phyloP scores from a whole-genome alignment of 345 rosid species.

The Aquilaria malaccensis region DNA sequence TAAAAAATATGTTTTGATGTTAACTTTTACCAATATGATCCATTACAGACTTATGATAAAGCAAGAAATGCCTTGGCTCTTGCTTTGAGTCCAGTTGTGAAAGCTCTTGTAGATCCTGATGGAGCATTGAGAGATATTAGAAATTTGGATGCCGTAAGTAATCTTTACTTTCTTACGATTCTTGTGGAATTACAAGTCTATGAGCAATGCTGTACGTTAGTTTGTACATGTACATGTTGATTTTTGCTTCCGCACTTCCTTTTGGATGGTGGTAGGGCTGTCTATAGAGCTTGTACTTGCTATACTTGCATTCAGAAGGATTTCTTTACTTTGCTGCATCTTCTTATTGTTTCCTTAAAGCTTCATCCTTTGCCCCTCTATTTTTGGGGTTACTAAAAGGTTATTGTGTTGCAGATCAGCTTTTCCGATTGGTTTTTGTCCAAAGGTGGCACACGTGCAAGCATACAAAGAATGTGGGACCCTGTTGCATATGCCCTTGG shows the following conservation, averaged over 20 bases:
- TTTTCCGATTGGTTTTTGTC: constrained; percentile 98
- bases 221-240: too few relatives aligned
- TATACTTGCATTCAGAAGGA: too few relatives aligned
- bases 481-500: constrained; percentile 99
- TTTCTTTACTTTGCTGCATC: too few relatives aligned
- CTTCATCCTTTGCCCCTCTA: constrained; percentile 1
- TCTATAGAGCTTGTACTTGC: too few relatives aligned
- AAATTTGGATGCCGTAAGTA: constrained; percentile 74
- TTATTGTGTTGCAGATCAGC: constrained; percentile 57
- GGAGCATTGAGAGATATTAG: constrained; percentile 91
- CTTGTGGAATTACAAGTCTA: background rate
- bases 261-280: too few relatives aligned
- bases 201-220: background rate
- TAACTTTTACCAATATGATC: constrained; percentile 9
- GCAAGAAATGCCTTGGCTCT: constrained; percentile 92
- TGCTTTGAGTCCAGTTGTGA: constrained; percentile 92
- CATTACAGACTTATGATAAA: constrained; percentile 76
- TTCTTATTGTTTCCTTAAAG: background rate
- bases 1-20: constrained; percentile 9
- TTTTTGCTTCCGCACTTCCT: too few relatives aligned
- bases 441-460: constrained; percentile 84
- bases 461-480: constrained; percentile 99
- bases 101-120: constrained; percentile 81
- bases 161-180: background rate
- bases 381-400: background rate